These are phyloP conservation scores for Phytopythium montanum DNA, from an alignment of 352 stramenopile species.

Conservation along the genomic window DNA sequence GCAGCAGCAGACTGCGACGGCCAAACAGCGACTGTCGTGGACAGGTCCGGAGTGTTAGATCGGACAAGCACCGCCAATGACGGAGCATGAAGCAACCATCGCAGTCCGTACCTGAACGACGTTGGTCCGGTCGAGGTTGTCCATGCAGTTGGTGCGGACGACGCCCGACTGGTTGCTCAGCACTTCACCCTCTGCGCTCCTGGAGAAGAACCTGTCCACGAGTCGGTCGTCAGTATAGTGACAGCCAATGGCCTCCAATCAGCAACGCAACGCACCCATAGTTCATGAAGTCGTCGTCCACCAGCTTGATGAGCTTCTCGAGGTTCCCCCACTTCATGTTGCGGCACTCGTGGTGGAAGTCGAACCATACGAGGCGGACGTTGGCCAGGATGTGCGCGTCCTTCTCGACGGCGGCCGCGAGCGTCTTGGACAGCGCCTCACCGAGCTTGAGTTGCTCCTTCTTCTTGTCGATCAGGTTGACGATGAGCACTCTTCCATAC, in stretches of 20 bases:
- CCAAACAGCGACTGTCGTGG: slow-evolving; percentile 90
- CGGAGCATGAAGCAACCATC: not conserved
- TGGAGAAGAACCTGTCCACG: slow-evolving; percentile 50
- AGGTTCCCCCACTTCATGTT: slow-evolving; percentile 93
- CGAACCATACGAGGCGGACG: slow-evolving; percentile 91
- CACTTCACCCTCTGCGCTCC: slow-evolving; percentile 37
- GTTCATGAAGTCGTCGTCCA: slow-evolving; percentile 82
- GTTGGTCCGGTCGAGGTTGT: slow-evolving; percentile 95
- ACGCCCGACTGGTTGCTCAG: slow-evolving; percentile 86
- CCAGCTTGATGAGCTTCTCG: slow-evolving; percentile 83
- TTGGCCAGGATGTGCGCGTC: slow-evolving; percentile 65
- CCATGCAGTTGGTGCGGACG: slow-evolving; percentile 98
- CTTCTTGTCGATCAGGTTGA: slow-evolving; percentile 96
- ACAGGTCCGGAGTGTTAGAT: not conserved
- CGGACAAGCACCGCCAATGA: not conserved
- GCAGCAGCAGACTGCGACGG: slow-evolving; percentile 79
- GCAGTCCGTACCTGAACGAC: slow-evolving; percentile 50
- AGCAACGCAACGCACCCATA: slow-evolving; percentile 41
- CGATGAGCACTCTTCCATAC: slow-evolving; percentile 81
- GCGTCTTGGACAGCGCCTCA: slow-evolving; percentile 83
- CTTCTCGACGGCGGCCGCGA: slow-evolving; percentile 39
- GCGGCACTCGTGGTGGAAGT: slow-evolving; percentile 96
- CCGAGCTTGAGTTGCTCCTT: slow-evolving; percentile 92
- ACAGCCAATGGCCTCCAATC: not conserved
- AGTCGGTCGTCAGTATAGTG: not conserved